Conservation (phyloP, 805 yeast species). For the Kuraishia molischiana region DNA sequence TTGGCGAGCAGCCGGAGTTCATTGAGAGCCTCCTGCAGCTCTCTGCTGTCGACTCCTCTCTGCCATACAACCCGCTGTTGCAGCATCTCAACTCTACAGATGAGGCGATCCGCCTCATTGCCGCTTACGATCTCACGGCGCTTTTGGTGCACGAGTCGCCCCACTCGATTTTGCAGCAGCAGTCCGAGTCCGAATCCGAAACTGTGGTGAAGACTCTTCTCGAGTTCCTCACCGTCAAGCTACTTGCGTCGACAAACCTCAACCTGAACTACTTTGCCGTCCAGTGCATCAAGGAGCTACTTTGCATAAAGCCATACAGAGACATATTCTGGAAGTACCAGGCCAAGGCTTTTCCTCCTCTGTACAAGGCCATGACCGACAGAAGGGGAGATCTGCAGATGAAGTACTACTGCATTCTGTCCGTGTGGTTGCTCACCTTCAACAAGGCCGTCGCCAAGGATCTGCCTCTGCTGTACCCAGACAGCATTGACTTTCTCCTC, state of each 20-base stretch:
- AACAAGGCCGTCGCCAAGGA: constrained; percentile 38
- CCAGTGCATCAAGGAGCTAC: constrained; percentile 55
- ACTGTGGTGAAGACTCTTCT: constrained; percentile 29
- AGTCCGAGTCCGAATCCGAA: constrained; percentile 9
- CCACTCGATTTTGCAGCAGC: constrained; percentile 2
- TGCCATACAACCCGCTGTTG: constrained; percentile 45
- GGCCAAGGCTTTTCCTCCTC: constrained; percentile 33
- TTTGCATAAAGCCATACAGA: constrained; percentile 46
- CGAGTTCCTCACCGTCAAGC: constrained; percentile 21
- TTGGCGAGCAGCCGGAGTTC: constrained; percentile 16
- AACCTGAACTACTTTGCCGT: constrained; percentile 52
- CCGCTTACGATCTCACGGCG: constrained; percentile 43
- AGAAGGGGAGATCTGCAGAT: constrained; percentile 58
- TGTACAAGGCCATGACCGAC: constrained; percentile 35
- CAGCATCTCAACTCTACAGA: constrained; percentile 46
- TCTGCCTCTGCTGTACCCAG: constrained; percentile 43
- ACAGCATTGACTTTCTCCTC: constrained; percentile 40
- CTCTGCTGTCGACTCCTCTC: constrained; percentile 27
- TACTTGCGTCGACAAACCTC: constrained; percentile 24
- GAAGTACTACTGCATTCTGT: constrained; percentile 69
- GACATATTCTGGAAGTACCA: constrained; percentile 36
- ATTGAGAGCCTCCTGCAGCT: constrained; percentile 26
- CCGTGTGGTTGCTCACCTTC: constrained; percentile 82
- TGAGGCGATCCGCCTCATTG: constrained; percentile 43
- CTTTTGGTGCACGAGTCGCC: constrained; percentile 26